Evolutionary conservation across 495 filamentous ascomycete genomes (phyloP), one percentile per base, ranked within the genome.

Genomic region (Aspergillus bertholletiae): DNA sequence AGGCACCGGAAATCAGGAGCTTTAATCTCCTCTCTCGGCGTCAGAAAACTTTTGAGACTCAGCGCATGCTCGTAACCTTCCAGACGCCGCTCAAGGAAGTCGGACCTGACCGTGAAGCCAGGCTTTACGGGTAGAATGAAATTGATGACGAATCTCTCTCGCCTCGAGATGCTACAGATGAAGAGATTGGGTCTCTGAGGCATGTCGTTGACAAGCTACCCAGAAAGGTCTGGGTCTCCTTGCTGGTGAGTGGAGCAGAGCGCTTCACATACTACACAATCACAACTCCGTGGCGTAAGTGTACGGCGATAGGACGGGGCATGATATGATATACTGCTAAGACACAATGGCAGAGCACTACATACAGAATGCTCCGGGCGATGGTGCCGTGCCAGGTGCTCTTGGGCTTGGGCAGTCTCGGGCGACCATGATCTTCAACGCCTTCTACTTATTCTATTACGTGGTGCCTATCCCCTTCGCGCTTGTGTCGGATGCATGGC

Each of bases 361-460:
- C 41, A 45, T 45, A 13, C 41, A 45, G 24, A 45, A 45, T 45
- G 41, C 9, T n/a, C 41, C 20, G 9, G 41, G 24, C 8, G 24
- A 24, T 24, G 24, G 9, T n/a, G 41, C 41, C 13, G 41, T 45
- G 20, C 41, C 41, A 3, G 41, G 41, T 12, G 41, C 24, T 45
- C 41, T 45, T 23, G 41, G 41, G 7, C 41, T 45, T 13, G 41
- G 41, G 9, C 41, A 45, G 24, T 9, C 20, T 12, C 21, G 20
- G 2, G 41, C 41, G 2, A 45, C 41, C 41, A 45, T 23, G 8
- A 45, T 45, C 41, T 45, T 24, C 18, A 45, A 24, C 18, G 41
- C 41, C 41, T 45, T 45, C 41, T 45, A 23, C 24, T 45, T 45
- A 21, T 45, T 45, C 41, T 45, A 21, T 12, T 45, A 23, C 41